These are phyloP conservation scores for Cyberlindnera mississippiensis DNA, from an alignment of 805 yeast genomes.

Conservation along the genomic window DNA sequence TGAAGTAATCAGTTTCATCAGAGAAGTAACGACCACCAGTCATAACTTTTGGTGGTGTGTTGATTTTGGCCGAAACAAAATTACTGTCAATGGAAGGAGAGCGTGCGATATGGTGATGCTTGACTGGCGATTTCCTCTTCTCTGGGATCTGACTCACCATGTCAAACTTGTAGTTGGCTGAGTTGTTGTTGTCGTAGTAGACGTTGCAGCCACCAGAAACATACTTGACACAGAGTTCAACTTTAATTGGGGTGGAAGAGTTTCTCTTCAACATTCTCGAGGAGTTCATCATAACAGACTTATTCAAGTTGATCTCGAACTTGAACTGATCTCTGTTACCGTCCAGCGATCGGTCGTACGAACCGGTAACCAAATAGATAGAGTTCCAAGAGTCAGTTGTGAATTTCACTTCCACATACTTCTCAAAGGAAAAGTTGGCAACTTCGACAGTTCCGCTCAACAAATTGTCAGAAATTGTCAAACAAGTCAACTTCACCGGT, in stretches of 20 bases:
- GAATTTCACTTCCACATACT: conserved; percentile 41
- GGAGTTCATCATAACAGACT: conserved; percentile 19
- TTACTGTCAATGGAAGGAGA: conserved; percentile 14
- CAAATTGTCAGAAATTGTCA: conserved; percentile 38
- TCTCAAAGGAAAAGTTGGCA: conserved; percentile 36
- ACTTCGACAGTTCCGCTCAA: conserved; percentile 39
- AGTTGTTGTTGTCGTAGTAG: conserved; percentile 40
- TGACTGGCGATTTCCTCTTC: too few relatives aligned
- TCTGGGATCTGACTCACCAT: conserved; percentile 16
- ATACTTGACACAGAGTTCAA: conserved; percentile 37
- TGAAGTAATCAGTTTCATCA: conserved; percentile 28
- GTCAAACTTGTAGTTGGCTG: conserved; percentile 36
- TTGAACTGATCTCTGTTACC: conserved; percentile 40
- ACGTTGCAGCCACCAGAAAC: conserved; percentile 27
- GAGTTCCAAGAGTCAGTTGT: conserved; percentile 49
- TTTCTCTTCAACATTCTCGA: conserved; percentile 10
- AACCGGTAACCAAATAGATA: conserved; percentile 36
- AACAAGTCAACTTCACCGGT: conserved; percentile 35
- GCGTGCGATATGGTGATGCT: conserved; percentile 1
- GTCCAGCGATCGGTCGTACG: conserved; percentile 24
- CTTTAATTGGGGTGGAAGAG: conserved; percentile 21
- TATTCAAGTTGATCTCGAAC: conserved; percentile 43
- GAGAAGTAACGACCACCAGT: conserved; percentile 24
- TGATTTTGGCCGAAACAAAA: conserved; percentile 13
- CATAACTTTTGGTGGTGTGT: conserved; percentile 19